Evolutionary conservation across 306 rosid species (phyloP), one percentile per base, ranked within the genome.

Genomic region (Acacia confusa): DNA sequence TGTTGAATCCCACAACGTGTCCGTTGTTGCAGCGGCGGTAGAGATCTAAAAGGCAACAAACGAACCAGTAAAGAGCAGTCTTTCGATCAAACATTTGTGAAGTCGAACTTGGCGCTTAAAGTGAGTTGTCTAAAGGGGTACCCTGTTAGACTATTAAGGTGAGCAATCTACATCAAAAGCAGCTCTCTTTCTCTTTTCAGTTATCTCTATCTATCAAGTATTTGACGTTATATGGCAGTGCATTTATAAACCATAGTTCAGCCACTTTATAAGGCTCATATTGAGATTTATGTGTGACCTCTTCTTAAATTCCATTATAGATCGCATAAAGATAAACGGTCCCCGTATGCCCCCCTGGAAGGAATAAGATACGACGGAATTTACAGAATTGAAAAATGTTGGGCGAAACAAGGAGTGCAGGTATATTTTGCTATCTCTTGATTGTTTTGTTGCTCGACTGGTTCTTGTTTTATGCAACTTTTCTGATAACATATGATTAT

Each of bases 371-470:
- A 93, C 79, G 97, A 93, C 72, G 97, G 97, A 13, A 52, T 85
- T 74, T 93, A 93, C 60, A 88, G 97, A 84, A 88, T 91, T 66
- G 97, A 93, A 84, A 91, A 86, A 73, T 93, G 97, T 61, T 93
- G 97, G 97, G 87, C 78, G 48, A 90, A 87, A 83, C 88, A 81
- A 27, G 97, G 97, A 79, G 20, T 83, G 44, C 97, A 91, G 91
- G 97, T 93, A 85, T 7, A 79, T 24, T 30, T 9, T 43, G 79
- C 74, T 19, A 32, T 83, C 75, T 20, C 8, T 44, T 64, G 25
- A 25, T 75, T 22, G 9, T 64, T 58, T 75, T 45, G 65, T 44
- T 72, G 55, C 55, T 7, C 20, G 28, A 22, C 20, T 14, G 41
- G 44, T 48, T 43, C 10, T 60, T 79, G 22, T 64, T 78, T 67